These are phyloP conservation scores for Fraxinus americana DNA, from an alignment of 257 asterid species.

Conservation along the genomic window DNA sequence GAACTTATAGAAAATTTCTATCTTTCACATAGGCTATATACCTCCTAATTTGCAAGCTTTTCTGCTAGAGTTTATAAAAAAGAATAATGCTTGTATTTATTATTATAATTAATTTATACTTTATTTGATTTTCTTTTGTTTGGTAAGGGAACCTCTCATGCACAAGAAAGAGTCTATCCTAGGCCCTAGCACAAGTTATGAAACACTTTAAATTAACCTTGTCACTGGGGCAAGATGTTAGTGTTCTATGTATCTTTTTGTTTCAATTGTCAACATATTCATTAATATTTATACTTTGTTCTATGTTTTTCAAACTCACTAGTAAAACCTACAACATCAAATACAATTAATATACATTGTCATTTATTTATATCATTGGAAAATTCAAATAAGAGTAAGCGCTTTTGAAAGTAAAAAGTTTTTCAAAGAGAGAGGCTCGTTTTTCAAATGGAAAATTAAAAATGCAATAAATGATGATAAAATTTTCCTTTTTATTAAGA, in stretches of 20 bases:
- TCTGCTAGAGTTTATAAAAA: neutral
- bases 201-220: neutral
- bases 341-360: too few relatives aligned
- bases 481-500: too few relatives aligned
- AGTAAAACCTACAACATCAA: too few relatives aligned
- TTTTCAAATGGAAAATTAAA: too few relatives aligned
- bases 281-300: too few relatives aligned
- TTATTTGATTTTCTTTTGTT: too few relatives aligned
- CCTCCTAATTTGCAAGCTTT: too few relatives aligned
- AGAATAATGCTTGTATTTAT: neutral
- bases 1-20: too few relatives aligned
- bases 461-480: too few relatives aligned
- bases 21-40: too few relatives aligned
- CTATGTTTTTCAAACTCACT: neutral
- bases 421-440: too few relatives aligned
- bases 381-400: neutral
- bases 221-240: neutral
- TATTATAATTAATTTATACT: too few relatives aligned
- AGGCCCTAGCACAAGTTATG: neutral
- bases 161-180: neutral
- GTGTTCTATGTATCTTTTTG: neutral
- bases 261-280: neutral
- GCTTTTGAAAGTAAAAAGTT: neutral
- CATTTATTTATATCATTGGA: neutral
- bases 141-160: neutral